Evolutionary conservation across 257 asterid species (phyloP), one percentile per base, ranked within the genome.

Genomic region (Ilex aquifolium): DNA sequence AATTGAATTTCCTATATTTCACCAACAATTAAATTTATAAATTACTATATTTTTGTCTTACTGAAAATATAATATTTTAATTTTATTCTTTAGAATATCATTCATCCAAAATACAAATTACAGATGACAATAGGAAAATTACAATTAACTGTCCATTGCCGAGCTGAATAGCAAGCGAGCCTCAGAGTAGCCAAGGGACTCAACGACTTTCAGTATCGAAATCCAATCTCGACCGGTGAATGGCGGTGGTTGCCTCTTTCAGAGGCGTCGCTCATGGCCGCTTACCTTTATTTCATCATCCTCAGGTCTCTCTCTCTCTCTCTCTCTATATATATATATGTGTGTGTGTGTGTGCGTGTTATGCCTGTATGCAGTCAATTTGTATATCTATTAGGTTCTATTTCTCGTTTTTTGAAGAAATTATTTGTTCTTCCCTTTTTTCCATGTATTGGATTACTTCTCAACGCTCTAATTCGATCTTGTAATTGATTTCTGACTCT

Each of bases 171-270:
- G 27, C 27, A 21, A 21, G 27, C 27, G 56, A 50, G n/a, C 13
- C 1, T 50, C 13, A 9, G 13, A 50, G 16, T 50, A 6, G 14
- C 56, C 13, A 36, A 8, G 42, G 42, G 8, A 36, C 8, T 36
- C 5, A 36, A 36, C 42, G 7, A 36, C 42, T 36, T 36, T 8
- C 42, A 8, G 5, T 4, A 36, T 36, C 42, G 42, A 36, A 21
- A 21, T 36, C 42, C 42, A 8, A 4, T 4, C 5, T 36, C 42
- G 42, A 36, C 42, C 42, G n/a, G 14, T 31, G 56, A 71, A 83
- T 90, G 92, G 82, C 85, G 12, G 75, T 75, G 61, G 80, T 91
- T 66, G 64, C 96, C 32, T 90, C 71, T 72, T 46, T 86, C 53
- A 80, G 85, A 64, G 81, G 88, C 67, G 74, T 79, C 29, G 67